phyloP scores from a whole-genome alignment of 1,139 yeast species.

The Sugiyamaella novakii region DNA sequence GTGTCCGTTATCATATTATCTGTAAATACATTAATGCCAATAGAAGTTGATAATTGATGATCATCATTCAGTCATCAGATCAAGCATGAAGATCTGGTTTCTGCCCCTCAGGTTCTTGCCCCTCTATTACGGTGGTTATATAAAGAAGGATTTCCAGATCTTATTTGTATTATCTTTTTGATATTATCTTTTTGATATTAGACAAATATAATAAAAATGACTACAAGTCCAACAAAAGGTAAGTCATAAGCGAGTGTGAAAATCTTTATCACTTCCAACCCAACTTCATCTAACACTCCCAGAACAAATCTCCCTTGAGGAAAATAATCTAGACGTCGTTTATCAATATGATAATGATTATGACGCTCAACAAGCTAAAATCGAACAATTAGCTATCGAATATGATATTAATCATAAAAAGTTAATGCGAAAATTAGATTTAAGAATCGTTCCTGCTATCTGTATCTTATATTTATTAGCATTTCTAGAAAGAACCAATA shows the following conservation, averaged over 20 bases:
- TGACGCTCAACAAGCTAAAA: slow-evolving; percentile 26
- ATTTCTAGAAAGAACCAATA: slow-evolving; percentile 71
- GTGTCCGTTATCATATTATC: neutral
- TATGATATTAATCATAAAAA: slow-evolving; percentile 49
- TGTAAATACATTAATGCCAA: slow-evolving; percentile 10
- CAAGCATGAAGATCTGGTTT: too few relatives aligned
- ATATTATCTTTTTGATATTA: neutral
- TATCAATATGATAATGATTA: slow-evolving; percentile 3
- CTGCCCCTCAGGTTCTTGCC: too few relatives aligned
- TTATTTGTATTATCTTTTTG: too few relatives aligned
- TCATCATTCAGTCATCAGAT: neutral
- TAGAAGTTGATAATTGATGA: neutral
- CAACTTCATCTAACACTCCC: too few relatives aligned
- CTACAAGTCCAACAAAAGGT: slow-evolving; percentile 7
- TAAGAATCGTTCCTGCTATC: slow-evolving; percentile 69
- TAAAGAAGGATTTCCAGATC: too few relatives aligned
- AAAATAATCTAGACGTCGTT: too few relatives aligned
- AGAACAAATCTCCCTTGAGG: too few relatives aligned
- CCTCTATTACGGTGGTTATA: too few relatives aligned
- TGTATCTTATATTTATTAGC: slow-evolving; percentile 68
- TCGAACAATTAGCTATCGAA: slow-evolving; percentile 47
- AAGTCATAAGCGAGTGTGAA: neutral
- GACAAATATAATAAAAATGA: slow-evolving; percentile 2
- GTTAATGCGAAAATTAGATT: slow-evolving; percentile 64
- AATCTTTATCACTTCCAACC: too few relatives aligned